Base-by-base conservation (phyloP, 768 basidiomycete genomes). In the Pluteus cervinus region DNA sequence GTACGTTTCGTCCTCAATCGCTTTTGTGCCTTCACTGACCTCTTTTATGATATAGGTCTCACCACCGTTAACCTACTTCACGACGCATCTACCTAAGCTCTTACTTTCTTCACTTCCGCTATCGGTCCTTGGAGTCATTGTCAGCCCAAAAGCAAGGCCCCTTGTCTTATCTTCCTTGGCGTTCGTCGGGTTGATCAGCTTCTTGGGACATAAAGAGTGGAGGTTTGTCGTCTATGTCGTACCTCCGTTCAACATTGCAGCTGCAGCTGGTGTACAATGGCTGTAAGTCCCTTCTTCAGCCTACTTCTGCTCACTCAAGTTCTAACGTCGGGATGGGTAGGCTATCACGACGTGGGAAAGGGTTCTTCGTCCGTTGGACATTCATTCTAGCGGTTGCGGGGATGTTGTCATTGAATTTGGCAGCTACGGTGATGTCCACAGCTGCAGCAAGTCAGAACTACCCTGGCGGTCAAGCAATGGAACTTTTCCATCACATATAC, bases 161-260 rank as follows among this genome's bases (percentile, higher is more conserved):
- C 62, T 85, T 24, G 57, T 81, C 4, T 33, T 69, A 7, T 74
- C 81, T 0, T 65, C 75, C 2, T 18, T 79, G 4, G 40, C 51
- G 1, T 86, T 83, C 42, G 51, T 89, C 6, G 56, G 52, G 2
- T 47, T 81, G 3, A 75, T 98, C 55, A 92, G 90, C 53, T 65
- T 54, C 21, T 65, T 97, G 1, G 81, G 76, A 0, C 96, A 99
- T 61, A 99, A 99, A 56, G 96, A 99, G 60, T 99, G 96, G 96
- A 75, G 96, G 5, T 99, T 99, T 59, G 67, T 98, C 40, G 72
- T 90, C 6, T 98, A 98, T 52, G 71, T 79, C 12, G 75, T 97
- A 0, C 92, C 93, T 0, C 53, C 77, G 2, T 65, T 90, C 57
- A 94, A 96, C 48, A 57, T 92, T 3, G 75, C 81, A 2, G 90